These are phyloP conservation scores for Trametes coccinea DNA, from an alignment of 768 basidiomycete species.

Conservation along the genomic window DNA sequence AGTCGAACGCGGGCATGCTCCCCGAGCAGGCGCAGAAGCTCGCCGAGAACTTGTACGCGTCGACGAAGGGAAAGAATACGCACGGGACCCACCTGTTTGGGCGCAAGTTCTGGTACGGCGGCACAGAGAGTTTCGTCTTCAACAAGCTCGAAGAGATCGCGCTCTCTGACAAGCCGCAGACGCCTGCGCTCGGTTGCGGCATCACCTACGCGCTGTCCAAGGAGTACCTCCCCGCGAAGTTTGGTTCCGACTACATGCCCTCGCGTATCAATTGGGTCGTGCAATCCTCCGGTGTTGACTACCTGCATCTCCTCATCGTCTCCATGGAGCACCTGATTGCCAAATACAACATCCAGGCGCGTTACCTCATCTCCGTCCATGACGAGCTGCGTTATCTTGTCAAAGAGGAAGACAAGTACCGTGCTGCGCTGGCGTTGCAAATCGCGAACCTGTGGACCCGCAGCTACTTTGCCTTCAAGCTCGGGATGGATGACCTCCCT, in stretches of 20 bases:
- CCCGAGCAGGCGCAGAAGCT: constrained; percentile 76
- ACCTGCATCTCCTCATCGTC: constrained; percentile 94
- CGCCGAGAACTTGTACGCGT: constrained; percentile 83
- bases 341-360: constrained; percentile 81
- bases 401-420: constrained; percentile 83
- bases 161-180: constrained; percentile 79
- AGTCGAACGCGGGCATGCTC: constrained; percentile 78
- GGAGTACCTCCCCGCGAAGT: constrained; percentile 77
- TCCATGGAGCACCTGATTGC: constrained; percentile 87
- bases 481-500: constrained; percentile 96
- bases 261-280: constrained; percentile 99
- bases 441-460: constrained; percentile 97
- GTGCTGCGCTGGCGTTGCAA: constrained; percentile 90
- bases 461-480: constrained; percentile 81
- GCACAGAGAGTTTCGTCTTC: constrained; percentile 94
- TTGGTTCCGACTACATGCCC: constrained; percentile 88
- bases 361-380: constrained; percentile 96
- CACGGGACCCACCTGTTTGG: constrained; percentile 72
- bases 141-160: constrained; percentile 98
- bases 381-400: constrained; percentile 96
- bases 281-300: constrained; percentile 97
- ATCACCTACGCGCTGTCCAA: constrained; percentile 93
- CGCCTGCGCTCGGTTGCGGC: constrained; percentile 92
- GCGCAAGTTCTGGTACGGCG: constrained; percentile 94
- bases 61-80: constrained; percentile 91